phyloP scores from a whole-genome alignment of 495 filamentous ascomycete genomes.

The Chaetomidium leptoderma region DNA sequence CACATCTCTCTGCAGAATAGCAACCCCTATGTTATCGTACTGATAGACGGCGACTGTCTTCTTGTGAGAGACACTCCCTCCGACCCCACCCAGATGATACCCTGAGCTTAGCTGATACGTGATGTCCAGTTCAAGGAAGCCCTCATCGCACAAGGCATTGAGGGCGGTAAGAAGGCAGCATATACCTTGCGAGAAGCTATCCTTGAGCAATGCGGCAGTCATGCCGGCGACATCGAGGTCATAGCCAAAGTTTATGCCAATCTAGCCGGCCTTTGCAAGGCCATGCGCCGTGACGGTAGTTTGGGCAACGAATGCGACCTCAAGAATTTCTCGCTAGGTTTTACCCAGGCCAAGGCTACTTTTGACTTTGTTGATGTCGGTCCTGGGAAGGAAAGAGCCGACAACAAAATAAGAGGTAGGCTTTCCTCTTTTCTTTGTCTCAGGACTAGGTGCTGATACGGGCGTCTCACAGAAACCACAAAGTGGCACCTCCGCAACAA shows the following conservation, averaged over 20 bases:
- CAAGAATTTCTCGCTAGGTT: slow-evolving; percentile 68
- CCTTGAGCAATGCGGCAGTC: slow-evolving; percentile 43
- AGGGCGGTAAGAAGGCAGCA: slow-evolving; percentile 70
- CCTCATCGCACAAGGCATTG: slow-evolving; percentile 57
- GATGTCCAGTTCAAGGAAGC: slow-evolving; percentile 58
- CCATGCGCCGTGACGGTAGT: slow-evolving; percentile 56
- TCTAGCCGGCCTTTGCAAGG: slow-evolving; percentile 57
- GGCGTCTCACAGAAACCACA: slow-evolving; percentile 47
- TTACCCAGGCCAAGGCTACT: slow-evolving; percentile 64
- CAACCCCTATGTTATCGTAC: slow-evolving; percentile 68
- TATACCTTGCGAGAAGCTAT: slow-evolving; percentile 55
- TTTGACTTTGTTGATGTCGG: slow-evolving; percentile 79
- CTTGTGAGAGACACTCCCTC: slow-evolving; percentile 54
- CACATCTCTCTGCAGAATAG: slow-evolving; percentile 45
- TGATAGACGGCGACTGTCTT: slow-evolving; percentile 75
- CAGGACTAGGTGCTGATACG: neutral
- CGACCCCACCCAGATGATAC: neutral
- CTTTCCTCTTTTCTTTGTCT: too few species aligned
- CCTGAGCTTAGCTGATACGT: slow-evolving; percentile 1
- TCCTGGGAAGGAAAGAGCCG: slow-evolving; percentile 60
- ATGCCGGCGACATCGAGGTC: slow-evolving; percentile 52
- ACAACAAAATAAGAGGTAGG: slow-evolving; percentile 70
- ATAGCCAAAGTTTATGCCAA: slow-evolving; percentile 67
- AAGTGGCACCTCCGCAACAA: slow-evolving; percentile 61
- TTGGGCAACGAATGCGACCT: slow-evolving; percentile 49